phyloP scores from a whole-genome alignment of 2,329 filamentous ascomycete species.

The Didymella pinodella region DNA sequence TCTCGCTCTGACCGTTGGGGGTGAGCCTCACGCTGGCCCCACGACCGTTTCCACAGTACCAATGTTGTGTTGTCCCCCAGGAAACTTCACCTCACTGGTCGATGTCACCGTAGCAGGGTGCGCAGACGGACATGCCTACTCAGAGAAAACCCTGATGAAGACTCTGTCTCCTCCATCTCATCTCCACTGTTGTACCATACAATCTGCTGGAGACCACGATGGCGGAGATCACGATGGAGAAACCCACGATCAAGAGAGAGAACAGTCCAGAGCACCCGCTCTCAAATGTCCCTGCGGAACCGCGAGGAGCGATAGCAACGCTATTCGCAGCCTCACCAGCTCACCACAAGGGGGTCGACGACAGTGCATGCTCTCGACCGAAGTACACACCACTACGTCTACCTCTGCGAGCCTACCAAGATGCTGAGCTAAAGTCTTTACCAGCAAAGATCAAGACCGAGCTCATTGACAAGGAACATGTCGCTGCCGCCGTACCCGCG shows the following conservation, averaged over 20 bases:
- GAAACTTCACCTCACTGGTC: constrained; percentile 8
- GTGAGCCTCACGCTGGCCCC: not conserved
- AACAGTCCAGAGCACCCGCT: constrained; percentile 14
- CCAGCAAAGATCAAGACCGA: not conserved
- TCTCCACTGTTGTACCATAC: constrained; percentile 5
- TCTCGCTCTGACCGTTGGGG: no score
- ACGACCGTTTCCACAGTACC: not conserved
- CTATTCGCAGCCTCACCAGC: not conserved
- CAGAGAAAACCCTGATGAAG: not conserved
- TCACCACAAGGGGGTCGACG: not conserved
- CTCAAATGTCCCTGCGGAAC: not conserved
- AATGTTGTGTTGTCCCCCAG: not conserved
- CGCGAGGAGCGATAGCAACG: not conserved
- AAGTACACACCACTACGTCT: not conserved
- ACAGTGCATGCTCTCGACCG: not conserved
- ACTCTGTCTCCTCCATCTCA: not conserved
- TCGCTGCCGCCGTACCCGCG: not conserved
- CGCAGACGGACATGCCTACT: not conserved
- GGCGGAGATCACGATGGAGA: constrained; percentile 11
- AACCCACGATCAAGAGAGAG: constrained; percentile 20
- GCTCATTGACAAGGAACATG: not conserved
- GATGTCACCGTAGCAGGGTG: constrained; percentile 2
- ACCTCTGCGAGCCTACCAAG: not conserved
- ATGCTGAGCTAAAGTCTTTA: not conserved
- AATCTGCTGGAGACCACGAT: constrained; percentile 6